phyloP scores from a whole-genome alignment of 805 yeast genomes.

The Pichia rugopelliculosa region DNA sequence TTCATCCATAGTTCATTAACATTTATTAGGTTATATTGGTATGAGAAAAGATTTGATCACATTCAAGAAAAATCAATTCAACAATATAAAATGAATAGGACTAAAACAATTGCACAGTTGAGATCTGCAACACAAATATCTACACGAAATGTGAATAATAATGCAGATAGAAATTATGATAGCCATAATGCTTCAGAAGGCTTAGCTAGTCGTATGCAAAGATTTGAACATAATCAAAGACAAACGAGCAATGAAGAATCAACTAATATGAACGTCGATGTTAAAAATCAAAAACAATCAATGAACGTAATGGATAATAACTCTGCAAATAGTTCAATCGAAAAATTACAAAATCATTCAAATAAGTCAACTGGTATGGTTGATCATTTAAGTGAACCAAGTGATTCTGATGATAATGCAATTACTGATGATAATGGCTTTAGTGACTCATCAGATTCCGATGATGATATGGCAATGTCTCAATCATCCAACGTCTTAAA shows the following conservation, averaged over 20 bases:
- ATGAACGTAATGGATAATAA: not conserved
- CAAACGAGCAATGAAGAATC: not conserved
- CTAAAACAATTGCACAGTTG: constrained; percentile 58
- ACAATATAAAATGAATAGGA: constrained; percentile 75
- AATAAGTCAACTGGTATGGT: constrained; percentile 8
- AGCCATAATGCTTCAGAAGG: constrained; percentile 29
- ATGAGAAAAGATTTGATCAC: constrained; percentile 77
- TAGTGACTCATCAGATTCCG: not conserved
- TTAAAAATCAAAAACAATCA: not conserved
- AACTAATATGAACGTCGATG: not conserved
- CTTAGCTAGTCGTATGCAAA: constrained; percentile 6
- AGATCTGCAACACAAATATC: constrained; percentile 23
- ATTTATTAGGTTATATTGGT: constrained; percentile 78
- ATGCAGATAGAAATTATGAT: constrained; percentile 7
- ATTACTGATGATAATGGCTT: not conserved
- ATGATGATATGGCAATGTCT: too few species aligned
- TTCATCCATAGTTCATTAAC: constrained; percentile 76
- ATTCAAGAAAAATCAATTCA: constrained; percentile 71
- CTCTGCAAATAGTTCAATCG: not conserved
- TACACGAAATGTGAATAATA: constrained; percentile 2
- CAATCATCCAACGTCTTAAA: too few species aligned
- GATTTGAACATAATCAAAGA: constrained; percentile 4
- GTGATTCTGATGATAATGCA: constrained; percentile 21
- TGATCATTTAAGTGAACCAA: constrained; percentile 36
- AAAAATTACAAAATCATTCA: not conserved